A percentile compares a stretch with the other conserved stretches of the same genome.
Conservation (phyloP, 2,329 filamentous ascomycete species). For the Colletotrichum zoysiae region DNA sequence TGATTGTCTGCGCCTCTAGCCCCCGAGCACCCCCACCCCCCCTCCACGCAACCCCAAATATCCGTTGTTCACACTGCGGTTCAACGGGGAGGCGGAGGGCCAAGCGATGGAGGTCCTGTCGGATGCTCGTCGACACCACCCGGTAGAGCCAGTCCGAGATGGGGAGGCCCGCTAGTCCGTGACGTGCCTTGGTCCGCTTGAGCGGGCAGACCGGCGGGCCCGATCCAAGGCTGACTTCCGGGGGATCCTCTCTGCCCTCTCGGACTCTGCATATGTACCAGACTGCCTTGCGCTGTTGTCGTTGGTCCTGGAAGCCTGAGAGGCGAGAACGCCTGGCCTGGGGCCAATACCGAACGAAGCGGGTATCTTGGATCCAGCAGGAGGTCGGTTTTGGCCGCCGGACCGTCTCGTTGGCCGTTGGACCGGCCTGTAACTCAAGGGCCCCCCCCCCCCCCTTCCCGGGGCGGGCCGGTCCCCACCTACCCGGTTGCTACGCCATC, state of each 20-base stretch:
- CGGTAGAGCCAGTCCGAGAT: background rate
- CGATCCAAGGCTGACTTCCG: background rate
- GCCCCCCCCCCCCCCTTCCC: background rate
- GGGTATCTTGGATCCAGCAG: background rate
- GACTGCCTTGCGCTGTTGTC: background rate
- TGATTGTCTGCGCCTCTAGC: background rate
- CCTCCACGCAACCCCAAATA: background rate
- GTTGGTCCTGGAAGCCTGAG: background rate
- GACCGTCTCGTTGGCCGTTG: constrained; percentile 1
- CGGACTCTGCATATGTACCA: background rate
- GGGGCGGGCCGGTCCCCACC: constrained; percentile 3
- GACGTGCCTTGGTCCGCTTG: background rate
- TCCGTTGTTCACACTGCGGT: background rate
- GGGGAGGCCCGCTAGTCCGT: background rate
- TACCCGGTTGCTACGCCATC: background rate
- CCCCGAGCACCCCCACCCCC: too few relatives aligned
- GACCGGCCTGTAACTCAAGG: background rate
- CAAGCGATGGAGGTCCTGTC: background rate
- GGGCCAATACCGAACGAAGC: background rate
- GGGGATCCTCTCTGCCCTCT: background rate
- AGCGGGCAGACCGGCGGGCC: background rate
- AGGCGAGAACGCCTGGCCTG: background rate
- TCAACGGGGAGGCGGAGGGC: background rate
- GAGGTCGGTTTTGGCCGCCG: background rate
- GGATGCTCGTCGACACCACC: background rate